Base-by-base conservation (phyloP, 23 red algal genomes). In the Gracilariopsis chorda region DNA sequence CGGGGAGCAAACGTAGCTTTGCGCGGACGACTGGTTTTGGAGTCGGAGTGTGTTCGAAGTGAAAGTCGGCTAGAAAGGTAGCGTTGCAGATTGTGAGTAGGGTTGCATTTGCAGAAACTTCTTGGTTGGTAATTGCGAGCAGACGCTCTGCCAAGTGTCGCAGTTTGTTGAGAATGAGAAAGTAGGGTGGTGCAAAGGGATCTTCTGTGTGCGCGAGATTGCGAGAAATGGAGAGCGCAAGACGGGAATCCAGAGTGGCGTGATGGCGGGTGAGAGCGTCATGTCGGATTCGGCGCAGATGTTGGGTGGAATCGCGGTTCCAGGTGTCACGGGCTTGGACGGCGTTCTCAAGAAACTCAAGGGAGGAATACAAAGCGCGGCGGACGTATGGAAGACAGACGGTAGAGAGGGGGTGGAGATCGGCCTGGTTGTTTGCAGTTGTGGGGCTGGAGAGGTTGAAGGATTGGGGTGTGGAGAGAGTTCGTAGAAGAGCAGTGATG, bases 61-160 rank as follows among this genome's bases (percentile, higher is more conserved):
- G 77, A 69, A 91, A 91, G 42, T 82, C 77, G 57, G 88, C 88
- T 17, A 70, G 35, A 71, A 91, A 91, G 12, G 57, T 63, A 13
- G 47, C 56, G 48, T 75, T 65, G 21, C 75, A 91, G 10, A 91
- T 51, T 11, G 75, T 80, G 33, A 91, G 48, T 30, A 23, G 63
- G 27, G 24, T 76, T 2, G 29, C 43, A 44, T 53, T 7, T 23
- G 44, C 39, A 4, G 85, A 56, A 0, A 78, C 85, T 2, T 77
- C 69, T 2, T 75, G 70, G 43, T 36, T 53, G 2, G 88, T 70
- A 6, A 82, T 72, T 16, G 88, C 88, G 4, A 28, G 29, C 19
- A 61, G 29, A 75, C 43, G 36, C 44, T 81, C 88, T 13, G 47
- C 88, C 14, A 82, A 43, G 55, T 49, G 52, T 17, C 62, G 53